Percentiles rank a stretch among this genome's conserved stretches.
Evolutionary conservation across 2,329 filamentous ascomycete genomes (phyloP).

Genomic region (Fusarium subtropicale): DNA sequence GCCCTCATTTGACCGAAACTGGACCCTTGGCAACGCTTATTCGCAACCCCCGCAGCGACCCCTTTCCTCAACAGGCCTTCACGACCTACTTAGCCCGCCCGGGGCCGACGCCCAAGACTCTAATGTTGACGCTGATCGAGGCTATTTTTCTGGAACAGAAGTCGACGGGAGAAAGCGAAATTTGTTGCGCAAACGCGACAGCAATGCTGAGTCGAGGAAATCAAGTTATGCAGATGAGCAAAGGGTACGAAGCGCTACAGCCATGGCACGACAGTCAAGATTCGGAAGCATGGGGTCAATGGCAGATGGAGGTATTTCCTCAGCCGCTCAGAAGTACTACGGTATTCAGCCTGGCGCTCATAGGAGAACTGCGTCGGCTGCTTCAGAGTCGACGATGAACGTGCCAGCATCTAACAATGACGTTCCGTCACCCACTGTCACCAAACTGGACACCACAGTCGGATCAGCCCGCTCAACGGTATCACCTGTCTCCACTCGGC

Average conservation of each 20-base stretch:
- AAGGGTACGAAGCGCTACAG: slow-evolving; percentile 72
- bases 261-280: slow-evolving; percentile 78
- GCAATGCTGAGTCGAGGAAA: slow-evolving; percentile 72
- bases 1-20: slow-evolving; percentile 76
- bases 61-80: slow-evolving; percentile 64
- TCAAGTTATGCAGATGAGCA: slow-evolving; percentile 83
- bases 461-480: slow-evolving; percentile 55
- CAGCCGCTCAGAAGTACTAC: slow-evolving; percentile 78
- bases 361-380: slow-evolving; percentile 71
- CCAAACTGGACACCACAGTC: slow-evolving; percentile 65
- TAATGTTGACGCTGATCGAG: slow-evolving; percentile 78
- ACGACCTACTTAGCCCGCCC: slow-evolving; percentile 57
- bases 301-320: slow-evolving; percentile 69
- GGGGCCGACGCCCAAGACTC: slow-evolving; percentile 60
- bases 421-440: slow-evolving; percentile 66
- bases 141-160: slow-evolving; percentile 94
- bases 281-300: slow-evolving; percentile 83
- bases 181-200: slow-evolving; percentile 82
- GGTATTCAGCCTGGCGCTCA: slow-evolving; percentile 62
- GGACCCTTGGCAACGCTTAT: slow-evolving; percentile 70
- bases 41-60: slow-evolving; percentile 57
- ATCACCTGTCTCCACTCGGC: slow-evolving; percentile 59
- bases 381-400: slow-evolving; percentile 66
- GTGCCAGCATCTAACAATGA: slow-evolving; percentile 68
- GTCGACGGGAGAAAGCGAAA: slow-evolving; percentile 80